Base-by-base conservation (phyloP, 345 rosid genomes). In the Euphorbia pulcherrima region DNA sequence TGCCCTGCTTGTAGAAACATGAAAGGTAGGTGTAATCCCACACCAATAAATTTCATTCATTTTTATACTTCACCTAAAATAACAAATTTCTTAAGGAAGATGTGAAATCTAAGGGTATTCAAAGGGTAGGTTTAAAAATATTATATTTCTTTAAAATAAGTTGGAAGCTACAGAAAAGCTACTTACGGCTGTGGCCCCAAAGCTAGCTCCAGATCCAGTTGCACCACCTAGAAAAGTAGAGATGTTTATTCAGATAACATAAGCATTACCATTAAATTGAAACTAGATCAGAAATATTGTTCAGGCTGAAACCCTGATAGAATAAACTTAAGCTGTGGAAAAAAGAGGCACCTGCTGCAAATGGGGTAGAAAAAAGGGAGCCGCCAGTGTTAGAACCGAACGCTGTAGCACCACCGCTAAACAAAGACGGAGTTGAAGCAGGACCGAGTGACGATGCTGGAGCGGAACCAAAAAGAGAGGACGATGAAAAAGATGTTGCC, bases 181-280 rank as follows among this genome's bases (percentile, higher is more conserved):
- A 83, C 99, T 88, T 77, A 94, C 99, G 8, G 88, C 74, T 70
- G 79, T 53, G 68, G 87, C 70, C 68, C 96, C 92, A 41, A 94
- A 89, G 87, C 97, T 94, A 76, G 97, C 82, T 33, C 95, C 97
- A 35, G 93, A 88, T 26, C 82, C 87, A 2, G 84, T 77, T 73
- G 87, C 81, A 72, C 80, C 60, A 71, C 89, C 97, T 91, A 81
- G 47, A 56, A 68, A 77, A 64, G 39, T 62, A 16, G 52, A 56
- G 7, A 61, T 18, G 64, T 52, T 30, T 28, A 66, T 53, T 53
- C 26, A 59, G 40, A 64, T 23, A 53, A 53, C 50, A n/a, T n/a
- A n/a, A n/a, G n/a, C n/a, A n/a, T n/a, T n/a, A n/a, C n/a, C n/a
- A n/a, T n/a, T n/a, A n/a, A n/a, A n/a, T n/a, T n/a, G n/a, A n/a